Percentiles rank a stretch among this genome's conserved stretches.
Conservation (phyloP, 2,329 filamentous ascomycete genomes). For the Dactylonectria macrodidyma region DNA sequence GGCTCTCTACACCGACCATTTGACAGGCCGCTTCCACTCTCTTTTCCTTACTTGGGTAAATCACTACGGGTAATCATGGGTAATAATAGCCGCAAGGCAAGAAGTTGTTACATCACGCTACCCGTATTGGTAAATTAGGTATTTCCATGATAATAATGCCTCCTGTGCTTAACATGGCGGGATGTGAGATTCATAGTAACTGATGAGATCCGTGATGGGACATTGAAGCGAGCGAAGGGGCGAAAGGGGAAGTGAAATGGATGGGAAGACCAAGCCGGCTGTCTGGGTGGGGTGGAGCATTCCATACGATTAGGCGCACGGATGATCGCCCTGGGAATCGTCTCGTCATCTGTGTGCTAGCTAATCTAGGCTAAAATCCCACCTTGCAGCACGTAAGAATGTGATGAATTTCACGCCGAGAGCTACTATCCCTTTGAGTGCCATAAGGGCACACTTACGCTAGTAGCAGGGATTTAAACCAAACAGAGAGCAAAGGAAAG, state of each 20-base stretch:
- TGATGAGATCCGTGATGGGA: too few relatives aligned
- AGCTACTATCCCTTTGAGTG: neutral
- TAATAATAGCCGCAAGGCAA: neutral
- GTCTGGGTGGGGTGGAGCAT: neutral
- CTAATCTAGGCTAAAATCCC: neutral
- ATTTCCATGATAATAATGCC: neutral
- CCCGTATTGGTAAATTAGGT: slow-evolving; percentile 18
- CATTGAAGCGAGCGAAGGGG: neutral
- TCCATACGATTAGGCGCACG: neutral
- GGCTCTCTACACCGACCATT: neutral
- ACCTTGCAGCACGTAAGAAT: neutral
- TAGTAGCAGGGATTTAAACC: too few relatives aligned
- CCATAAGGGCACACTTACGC: too few relatives aligned
- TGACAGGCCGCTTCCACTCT: neutral
- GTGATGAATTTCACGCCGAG: neutral
- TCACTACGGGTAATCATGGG: too few relatives aligned
- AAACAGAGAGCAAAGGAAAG: too few relatives aligned
- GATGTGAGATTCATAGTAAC: neutral
- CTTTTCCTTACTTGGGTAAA: too few relatives aligned
- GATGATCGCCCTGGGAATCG: neutral
- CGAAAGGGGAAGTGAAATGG: neutral
- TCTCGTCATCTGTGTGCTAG: neutral
- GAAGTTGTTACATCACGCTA: neutral
- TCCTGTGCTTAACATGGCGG: neutral
- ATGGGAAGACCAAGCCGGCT: neutral